Evolutionary conservation across 192 early-diverging fungal genomes (phyloP).

Genomic region (Podochytrium sp.): DNA sequence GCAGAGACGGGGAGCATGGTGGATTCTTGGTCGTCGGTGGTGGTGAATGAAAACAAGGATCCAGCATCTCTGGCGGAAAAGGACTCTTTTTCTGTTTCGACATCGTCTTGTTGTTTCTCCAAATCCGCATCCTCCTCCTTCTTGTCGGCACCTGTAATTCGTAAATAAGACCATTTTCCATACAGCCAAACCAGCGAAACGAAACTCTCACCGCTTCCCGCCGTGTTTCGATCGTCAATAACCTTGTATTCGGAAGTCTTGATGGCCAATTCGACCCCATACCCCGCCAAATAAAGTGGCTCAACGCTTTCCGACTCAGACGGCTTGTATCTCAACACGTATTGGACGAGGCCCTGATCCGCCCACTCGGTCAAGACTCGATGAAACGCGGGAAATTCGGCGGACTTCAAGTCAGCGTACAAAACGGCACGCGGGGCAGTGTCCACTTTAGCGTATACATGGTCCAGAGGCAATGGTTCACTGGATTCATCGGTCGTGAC

Average conservation of each 20-base stretch:
- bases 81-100: too few species aligned
- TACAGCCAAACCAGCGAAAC: neutral
- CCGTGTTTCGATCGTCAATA: conserved; percentile 85
- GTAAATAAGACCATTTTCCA: neutral
- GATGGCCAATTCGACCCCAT: conserved; percentile 90
- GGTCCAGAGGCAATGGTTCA: conserved; percentile 62
- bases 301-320: neutral
- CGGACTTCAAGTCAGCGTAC: conserved; percentile 75
- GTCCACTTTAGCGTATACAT: conserved; percentile 44
- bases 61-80: too few species aligned
- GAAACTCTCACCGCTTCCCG: conserved; percentile 28
- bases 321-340: conserved; percentile 77
- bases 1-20: conserved; percentile 51
- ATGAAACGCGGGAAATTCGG: conserved; percentile 65
- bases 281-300: conserved; percentile 75
- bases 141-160: neutral
- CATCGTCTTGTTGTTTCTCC: neutral
- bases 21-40: conserved; percentile 16
- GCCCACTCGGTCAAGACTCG: conserved; percentile 53
- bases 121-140: neutral
- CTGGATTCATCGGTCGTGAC: neutral
- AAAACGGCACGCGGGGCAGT: conserved; percentile 56
- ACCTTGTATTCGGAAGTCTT: conserved; percentile 98
- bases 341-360: conserved; percentile 51
- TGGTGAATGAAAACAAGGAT: neutral